phyloP scores from a whole-genome alignment of 2,329 filamentous ascomycete genomes.

The Curvularia spicifera region DNA sequence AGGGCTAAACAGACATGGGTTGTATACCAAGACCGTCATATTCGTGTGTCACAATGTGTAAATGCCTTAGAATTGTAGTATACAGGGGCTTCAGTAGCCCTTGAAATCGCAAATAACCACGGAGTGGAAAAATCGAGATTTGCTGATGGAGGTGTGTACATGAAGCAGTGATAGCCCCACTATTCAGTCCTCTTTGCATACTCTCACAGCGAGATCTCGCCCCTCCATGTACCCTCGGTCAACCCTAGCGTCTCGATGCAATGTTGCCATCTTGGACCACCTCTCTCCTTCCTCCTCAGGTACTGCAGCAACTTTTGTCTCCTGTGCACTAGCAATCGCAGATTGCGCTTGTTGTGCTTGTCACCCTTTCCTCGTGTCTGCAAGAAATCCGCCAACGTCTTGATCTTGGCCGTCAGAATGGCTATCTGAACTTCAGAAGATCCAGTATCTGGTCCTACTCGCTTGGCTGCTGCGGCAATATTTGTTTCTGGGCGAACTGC shows the following conservation, averaged over 20 bases:
- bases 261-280: slow-evolving; percentile 87
- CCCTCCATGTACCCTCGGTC: slow-evolving; percentile 87
- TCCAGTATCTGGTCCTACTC: slow-evolving; percentile 90
- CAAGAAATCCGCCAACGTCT: slow-evolving; percentile 75
- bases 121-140: slow-evolving; percentile 3
- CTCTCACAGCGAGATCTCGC: slow-evolving; percentile 76
- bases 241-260: slow-evolving; percentile 84
- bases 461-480: slow-evolving; percentile 51
- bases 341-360: slow-evolving; percentile 91
- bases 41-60: background rate
- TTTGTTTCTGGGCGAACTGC: slow-evolving; percentile 54
- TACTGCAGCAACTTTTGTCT: slow-evolving; percentile 89
- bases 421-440: slow-evolving; percentile 98
- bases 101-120: slow-evolving; percentile 9
- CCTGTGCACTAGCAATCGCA: slow-evolving; percentile 83
- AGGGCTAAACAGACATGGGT: background rate
- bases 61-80: background rate
- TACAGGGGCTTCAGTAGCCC: slow-evolving; percentile 9
- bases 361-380: slow-evolving; percentile 77
- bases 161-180: background rate
- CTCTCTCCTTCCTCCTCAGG: slow-evolving; percentile 85
- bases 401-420: slow-evolving; percentile 92
- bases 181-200: background rate
- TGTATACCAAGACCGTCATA: slow-evolving; percentile 30
- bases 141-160: background rate